These are phyloP conservation scores for Exutisphaerella laricina DNA, from an alignment of 2,329 filamentous ascomycete genomes.

Conservation along the genomic window DNA sequence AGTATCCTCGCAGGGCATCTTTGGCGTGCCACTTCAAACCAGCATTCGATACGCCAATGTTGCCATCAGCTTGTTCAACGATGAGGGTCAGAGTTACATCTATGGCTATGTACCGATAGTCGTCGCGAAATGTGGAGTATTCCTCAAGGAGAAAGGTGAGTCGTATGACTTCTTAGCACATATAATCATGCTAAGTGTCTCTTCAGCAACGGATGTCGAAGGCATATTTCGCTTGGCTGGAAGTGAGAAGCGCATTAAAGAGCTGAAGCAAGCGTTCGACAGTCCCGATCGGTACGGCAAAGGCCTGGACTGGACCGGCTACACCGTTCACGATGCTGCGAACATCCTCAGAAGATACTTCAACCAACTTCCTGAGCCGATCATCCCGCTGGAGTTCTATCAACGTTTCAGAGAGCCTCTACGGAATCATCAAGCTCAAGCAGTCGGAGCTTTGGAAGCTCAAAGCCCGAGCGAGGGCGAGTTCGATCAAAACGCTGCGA, in stretches of 20 bases:
- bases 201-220: constrained; percentile 79
- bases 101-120: constrained; percentile 99
- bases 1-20: constrained; percentile 65
- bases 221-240: constrained; percentile 95
- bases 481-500: constrained; percentile 70
- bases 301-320: constrained; percentile 92
- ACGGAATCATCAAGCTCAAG: constrained; percentile 61
- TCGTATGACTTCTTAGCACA: constrained; percentile 13
- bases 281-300: constrained; percentile 95
- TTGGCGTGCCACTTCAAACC: constrained; percentile 84
- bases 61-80: constrained; percentile 90
- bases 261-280: constrained; percentile 85
- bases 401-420: constrained; percentile 84
- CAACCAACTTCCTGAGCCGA: constrained; percentile 92
- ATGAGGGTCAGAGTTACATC: constrained; percentile 89
- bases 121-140: constrained; percentile 96
- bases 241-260: constrained; percentile 97
- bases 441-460: constrained; percentile 60
- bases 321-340: constrained; percentile 96
- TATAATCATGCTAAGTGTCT: constrained; percentile 14
- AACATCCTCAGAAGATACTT: constrained; percentile 94
- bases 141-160: constrained; percentile 93
- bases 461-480: constrained; percentile 64
- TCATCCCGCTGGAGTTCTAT: constrained; percentile 91
- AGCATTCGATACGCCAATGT: constrained; percentile 98